A percentile compares a stretch with the other conserved stretches of the same genome.
Evolutionary conservation across 495 filamentous ascomycete species (phyloP).

Genomic region (Aspergillus cristatus): DNA sequence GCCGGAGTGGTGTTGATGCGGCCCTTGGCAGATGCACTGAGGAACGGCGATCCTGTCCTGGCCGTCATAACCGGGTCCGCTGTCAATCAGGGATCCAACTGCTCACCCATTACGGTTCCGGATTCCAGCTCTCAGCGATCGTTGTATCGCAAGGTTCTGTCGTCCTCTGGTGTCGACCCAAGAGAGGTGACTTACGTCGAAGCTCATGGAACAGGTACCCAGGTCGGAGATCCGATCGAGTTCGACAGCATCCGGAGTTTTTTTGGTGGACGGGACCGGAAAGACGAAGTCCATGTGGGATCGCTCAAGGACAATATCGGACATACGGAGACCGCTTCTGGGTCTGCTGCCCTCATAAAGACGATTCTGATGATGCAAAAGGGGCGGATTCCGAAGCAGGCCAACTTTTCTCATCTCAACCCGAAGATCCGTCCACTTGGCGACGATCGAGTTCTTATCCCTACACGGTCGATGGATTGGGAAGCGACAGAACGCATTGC

Average conservation of each 20-base stretch:
- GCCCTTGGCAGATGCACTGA: constrained; percentile 46
- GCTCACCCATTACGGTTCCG: constrained; percentile 23
- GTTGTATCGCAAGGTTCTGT: constrained; percentile 13
- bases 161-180: constrained; percentile 6
- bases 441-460: constrained; percentile 27
- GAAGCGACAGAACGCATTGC: constrained; percentile 15
- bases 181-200: constrained; percentile 11
- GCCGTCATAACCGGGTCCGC: constrained; percentile 39
- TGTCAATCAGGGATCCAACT: constrained; percentile 21
- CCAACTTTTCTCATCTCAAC: constrained; percentile 27
- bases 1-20: constrained; percentile 57
- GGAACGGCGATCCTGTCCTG: constrained; percentile 50
- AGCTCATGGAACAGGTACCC: constrained; percentile 25
- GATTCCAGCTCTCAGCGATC: constrained; percentile 17
- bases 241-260: constrained; percentile 21
- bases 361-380: constrained; percentile 35
- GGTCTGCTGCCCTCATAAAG: constrained; percentile 37
- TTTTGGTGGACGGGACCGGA: constrained; percentile 19
- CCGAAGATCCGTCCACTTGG: constrained; percentile 25
- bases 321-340: constrained; percentile 37
- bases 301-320: constrained; percentile 44
- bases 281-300: constrained; percentile 13
- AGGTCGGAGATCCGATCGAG: constrained; percentile 34
- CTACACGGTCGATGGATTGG: constrained; percentile 16
- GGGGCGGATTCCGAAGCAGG: constrained; percentile 22